Conservation (phyloP, 169 alveolate species). For the Sarcocystis neurona region DNA sequence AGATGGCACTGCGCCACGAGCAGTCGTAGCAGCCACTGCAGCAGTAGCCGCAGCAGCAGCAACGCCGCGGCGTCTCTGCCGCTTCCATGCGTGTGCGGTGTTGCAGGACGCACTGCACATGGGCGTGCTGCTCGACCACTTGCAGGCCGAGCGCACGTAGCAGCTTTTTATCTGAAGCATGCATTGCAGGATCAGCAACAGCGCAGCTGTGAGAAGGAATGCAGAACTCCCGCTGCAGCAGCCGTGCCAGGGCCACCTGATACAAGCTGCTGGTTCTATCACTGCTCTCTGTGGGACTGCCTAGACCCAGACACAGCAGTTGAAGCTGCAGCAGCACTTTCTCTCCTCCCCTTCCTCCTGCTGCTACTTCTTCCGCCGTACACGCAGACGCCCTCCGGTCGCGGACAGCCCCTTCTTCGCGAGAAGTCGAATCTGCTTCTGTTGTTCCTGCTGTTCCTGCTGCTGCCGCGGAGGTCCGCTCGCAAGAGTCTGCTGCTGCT, state of each 20-base stretch:
- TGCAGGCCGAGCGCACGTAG: background rate
- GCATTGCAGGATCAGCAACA: constrained; percentile 3
- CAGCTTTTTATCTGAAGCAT: background rate
- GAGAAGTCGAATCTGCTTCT: too few relatives aligned
- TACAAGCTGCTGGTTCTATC: background rate
- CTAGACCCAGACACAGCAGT: constrained; percentile 1
- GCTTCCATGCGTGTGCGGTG: background rate
- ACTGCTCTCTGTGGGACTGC: constrained; percentile 12
- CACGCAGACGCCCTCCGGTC: too few relatives aligned
- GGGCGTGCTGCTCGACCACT: background rate
- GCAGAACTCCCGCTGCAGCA: background rate
- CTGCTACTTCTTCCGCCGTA: too few relatives aligned
- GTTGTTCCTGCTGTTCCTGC: background rate
- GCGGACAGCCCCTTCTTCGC: too few relatives aligned
- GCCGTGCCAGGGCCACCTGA: background rate
- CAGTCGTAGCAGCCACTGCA: background rate
- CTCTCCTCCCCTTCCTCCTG: too few relatives aligned
- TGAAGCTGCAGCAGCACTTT: too few relatives aligned
- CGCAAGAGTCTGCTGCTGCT: background rate
- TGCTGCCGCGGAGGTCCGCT: background rate
- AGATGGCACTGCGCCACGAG: background rate
- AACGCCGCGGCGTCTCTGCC: background rate
- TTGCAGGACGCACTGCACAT: background rate
- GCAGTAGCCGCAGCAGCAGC: background rate
- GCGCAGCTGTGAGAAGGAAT: background rate